These are phyloP conservation scores for Pyrenopolyporus hunteri DNA, from an alignment of 495 filamentous ascomycete genomes.

Conservation along the genomic window DNA sequence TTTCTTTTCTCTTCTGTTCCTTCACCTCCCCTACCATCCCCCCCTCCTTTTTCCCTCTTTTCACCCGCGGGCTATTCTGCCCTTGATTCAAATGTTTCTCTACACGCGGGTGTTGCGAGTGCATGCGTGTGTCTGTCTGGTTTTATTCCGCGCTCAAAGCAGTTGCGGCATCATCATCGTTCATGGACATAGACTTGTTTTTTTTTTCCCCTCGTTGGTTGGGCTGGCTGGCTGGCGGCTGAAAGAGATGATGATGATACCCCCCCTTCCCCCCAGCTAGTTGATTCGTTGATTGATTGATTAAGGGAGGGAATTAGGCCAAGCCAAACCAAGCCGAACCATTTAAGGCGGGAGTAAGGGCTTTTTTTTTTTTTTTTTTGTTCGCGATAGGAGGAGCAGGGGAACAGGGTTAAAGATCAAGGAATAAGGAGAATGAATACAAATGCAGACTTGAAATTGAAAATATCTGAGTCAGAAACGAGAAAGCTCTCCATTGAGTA, in stretches of 20 bases:
- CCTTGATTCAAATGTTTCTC: constrained; percentile 6
- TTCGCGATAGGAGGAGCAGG: background rate
- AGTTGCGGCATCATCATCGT: background rate
- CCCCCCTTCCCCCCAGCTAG: background rate
- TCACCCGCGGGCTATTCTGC: constrained; percentile 15
- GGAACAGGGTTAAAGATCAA: background rate
- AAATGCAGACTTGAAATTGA: background rate
- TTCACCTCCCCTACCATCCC: constrained; percentile 10
- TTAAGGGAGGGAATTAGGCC: background rate
- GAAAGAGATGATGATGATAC: background rate
- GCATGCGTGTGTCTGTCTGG: constrained; percentile 4
- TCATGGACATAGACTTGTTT: background rate
- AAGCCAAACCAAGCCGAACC: background rate
- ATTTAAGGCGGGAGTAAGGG: background rate
- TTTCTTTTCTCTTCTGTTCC: constrained; percentile 16
- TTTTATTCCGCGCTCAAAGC: background rate
- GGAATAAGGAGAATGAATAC: background rate
- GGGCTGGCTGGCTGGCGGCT: background rate
- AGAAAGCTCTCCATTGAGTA: background rate
- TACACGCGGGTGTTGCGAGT: constrained; percentile 3
- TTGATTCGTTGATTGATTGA: background rate
- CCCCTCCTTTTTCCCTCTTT: constrained; percentile 1
- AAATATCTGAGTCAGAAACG: background rate
- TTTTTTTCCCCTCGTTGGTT: background rate
- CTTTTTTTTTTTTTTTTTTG: constrained; percentile 1